phyloP scores from a whole-genome alignment of 2,329 filamentous ascomycete genomes.

The Penicillium sp. region DNA sequence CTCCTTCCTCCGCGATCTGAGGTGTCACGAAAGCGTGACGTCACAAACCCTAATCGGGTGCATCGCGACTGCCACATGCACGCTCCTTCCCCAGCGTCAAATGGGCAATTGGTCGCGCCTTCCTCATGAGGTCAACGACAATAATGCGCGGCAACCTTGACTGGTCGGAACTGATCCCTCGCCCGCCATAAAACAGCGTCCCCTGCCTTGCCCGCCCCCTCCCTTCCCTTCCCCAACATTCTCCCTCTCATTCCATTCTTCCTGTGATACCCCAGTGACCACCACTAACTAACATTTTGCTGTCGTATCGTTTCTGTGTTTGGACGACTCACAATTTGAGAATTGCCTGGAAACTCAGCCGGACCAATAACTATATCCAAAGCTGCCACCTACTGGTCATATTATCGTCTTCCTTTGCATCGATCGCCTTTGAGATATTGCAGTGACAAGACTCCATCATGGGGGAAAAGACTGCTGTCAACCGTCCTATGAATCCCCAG shows the following conservation, averaged over 20 bases:
- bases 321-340: not conserved
- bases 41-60: slow-evolving; percentile 7
- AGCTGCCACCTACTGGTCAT: not conserved
- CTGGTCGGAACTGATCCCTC: not conserved
- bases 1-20: not conserved
- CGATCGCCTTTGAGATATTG: not conserved
- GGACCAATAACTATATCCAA: not conserved
- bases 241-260: slow-evolving; percentile 6
- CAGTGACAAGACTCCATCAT: slow-evolving; percentile 7
- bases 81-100: not conserved
- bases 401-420: not conserved
- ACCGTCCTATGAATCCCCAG: slow-evolving; percentile 68
- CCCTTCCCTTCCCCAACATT: not conserved
- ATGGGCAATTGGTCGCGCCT: no score
- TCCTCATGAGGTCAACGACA: not conserved
- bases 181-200: not conserved
- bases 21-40: slow-evolving; percentile 9
- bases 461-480: slow-evolving; percentile 47
- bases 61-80: not conserved
- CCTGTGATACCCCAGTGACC: slow-evolving; percentile 13
- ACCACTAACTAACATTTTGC: not conserved
- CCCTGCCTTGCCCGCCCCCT: not conserved
- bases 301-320: no score
- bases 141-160: not conserved
- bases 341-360: not conserved